phyloP scores from a whole-genome alignment of 1,139 yeast species.

The Entelexis paramagnoliae region DNA sequence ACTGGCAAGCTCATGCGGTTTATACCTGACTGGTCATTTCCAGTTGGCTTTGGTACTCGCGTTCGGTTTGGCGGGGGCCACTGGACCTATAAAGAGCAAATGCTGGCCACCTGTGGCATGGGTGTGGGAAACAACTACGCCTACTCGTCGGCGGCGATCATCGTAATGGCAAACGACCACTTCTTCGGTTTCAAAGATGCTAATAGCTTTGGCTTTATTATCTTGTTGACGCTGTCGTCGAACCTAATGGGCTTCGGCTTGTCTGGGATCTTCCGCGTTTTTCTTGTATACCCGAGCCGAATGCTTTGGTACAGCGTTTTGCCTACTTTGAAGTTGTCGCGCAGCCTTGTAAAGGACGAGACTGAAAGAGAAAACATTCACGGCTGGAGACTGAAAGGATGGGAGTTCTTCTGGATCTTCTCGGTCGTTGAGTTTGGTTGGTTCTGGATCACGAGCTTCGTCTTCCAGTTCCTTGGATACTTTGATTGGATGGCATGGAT shows the following conservation, averaged over 20 bases:
- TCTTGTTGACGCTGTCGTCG: conserved; percentile 43
- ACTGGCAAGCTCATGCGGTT: conserved; percentile 36
- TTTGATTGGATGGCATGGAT: conserved; percentile 61
- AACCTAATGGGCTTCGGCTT: conserved; percentile 55
- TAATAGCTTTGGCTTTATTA: conserved; percentile 35
- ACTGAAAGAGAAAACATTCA: conserved; percentile 35
- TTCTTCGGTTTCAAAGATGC: conserved; percentile 27
- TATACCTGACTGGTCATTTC: conserved; percentile 28
- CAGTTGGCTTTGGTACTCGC: conserved; percentile 38
- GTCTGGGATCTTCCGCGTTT: conserved; percentile 50
- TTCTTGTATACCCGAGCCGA: conserved; percentile 45
- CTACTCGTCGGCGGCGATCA: conserved; percentile 28
- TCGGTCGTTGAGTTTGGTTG: conserved; percentile 39
- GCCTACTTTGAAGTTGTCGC: conserved; percentile 47
- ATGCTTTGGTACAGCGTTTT: conserved; percentile 19
- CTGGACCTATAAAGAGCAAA: conserved; percentile 54
- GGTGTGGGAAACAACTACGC: conserved; percentile 24
- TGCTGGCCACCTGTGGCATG: conserved; percentile 31
- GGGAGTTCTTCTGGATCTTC: conserved; percentile 27
- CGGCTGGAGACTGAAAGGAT: conserved; percentile 39
- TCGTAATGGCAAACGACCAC: conserved; percentile 27
- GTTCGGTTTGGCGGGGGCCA: conserved; percentile 42
- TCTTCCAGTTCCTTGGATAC: conserved; percentile 41
- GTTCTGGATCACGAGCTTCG: conserved; percentile 48
- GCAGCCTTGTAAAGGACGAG: conserved; percentile 40